A percentile compares a stretch with the other conserved stretches of the same genome.
Conservation (phyloP, 768 basidiomycete species). For the Tephrocybe sp. region DNA sequence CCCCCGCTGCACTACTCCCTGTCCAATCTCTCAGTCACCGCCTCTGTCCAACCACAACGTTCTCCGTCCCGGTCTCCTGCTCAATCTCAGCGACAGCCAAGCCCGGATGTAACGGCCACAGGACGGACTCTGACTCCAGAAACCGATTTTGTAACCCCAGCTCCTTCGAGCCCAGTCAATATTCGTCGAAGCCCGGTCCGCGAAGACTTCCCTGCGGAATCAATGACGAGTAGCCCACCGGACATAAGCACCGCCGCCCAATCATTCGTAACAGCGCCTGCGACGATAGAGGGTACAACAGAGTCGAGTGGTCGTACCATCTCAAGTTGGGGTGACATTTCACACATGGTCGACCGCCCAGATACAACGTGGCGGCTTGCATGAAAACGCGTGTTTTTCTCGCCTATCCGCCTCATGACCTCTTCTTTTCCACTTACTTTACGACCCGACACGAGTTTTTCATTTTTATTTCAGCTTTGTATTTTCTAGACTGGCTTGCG, state of each 20-base stretch:
- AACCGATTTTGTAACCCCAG: conserved; percentile 13
- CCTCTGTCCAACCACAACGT: conserved; percentile 1
- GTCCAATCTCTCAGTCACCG: conserved; percentile 13
- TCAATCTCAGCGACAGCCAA: background rate
- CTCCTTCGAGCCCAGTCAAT: conserved; percentile 21
- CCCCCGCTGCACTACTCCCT: conserved; percentile 17
- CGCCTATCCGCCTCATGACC: background rate
- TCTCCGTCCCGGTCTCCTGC: background rate
- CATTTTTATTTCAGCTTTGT: conserved; percentile 10
- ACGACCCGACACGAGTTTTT: conserved; percentile 11
- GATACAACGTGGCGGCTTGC: conserved; percentile 36
- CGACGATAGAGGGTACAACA: conserved; percentile 57
- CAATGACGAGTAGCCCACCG: conserved; percentile 40
- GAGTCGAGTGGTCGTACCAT: conserved; percentile 49
- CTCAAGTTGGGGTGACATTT: conserved; percentile 47
- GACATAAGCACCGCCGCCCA: conserved; percentile 70
- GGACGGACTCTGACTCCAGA: background rate
- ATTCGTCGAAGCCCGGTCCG: conserved; percentile 16
- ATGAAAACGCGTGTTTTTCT: conserved; percentile 26
- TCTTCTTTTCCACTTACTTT: conserved; percentile 6
- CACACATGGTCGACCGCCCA: conserved; percentile 44
- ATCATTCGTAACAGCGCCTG: conserved; percentile 69
- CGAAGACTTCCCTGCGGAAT: conserved; percentile 12
- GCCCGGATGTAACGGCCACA: conserved; percentile 4
- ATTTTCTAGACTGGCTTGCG: background rate